Conservation (phyloP, 2,329 filamentous ascomycete species). For the Trichoderma sp. region DNA sequence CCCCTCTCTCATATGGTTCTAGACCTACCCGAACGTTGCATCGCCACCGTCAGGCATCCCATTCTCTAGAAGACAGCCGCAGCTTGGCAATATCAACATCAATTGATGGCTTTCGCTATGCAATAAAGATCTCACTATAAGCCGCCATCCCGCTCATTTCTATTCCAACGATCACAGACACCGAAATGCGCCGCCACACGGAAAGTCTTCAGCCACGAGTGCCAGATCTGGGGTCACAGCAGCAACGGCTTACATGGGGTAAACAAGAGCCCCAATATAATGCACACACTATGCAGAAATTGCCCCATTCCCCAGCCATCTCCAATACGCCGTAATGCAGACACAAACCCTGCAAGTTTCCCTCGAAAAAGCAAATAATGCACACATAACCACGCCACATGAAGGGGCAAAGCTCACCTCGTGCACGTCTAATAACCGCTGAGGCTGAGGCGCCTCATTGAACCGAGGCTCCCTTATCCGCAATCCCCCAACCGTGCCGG, state of each 20-base stretch:
- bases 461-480: slow-evolving; percentile 13
- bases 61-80: background rate
- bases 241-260: slow-evolving; percentile 1
- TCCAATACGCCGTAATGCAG: background rate
- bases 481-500: background rate
- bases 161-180: background rate
- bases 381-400: background rate
- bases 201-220: background rate
- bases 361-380: background rate
- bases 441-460: background rate
- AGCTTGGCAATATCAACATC: background rate
- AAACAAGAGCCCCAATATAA: background rate
- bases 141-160: background rate
- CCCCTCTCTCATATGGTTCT: background rate
- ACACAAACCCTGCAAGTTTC: background rate
- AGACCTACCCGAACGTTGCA: background rate
- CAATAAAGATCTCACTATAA: background rate
- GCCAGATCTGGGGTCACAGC: background rate
- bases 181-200: background rate
- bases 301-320: slow-evolving; percentile 14
- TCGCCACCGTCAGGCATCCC: background rate
- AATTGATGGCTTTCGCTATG: background rate
- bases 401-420: background rate
- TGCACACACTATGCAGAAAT: background rate
- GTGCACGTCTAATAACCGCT: background rate